A percentile compares a stretch with the other conserved stretches of the same genome.
These are phyloP conservation scores for Fraxinus quadrangulata DNA, from an alignment of 257 asterid genomes.

Conservation along the genomic window DNA sequence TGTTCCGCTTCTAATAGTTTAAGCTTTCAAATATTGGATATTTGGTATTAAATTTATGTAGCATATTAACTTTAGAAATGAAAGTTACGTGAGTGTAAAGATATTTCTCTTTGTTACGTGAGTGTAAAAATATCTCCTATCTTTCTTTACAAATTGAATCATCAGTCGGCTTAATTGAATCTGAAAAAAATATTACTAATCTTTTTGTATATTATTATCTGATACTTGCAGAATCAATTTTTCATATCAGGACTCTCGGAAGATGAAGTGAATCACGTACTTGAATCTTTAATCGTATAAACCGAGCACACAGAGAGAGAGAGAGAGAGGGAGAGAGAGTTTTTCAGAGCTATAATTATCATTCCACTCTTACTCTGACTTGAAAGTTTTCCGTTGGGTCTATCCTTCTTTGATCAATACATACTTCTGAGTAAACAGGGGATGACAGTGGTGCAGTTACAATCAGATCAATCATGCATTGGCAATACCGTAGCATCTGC, in stretches of 20 bases:
- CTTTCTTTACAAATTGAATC: no score
- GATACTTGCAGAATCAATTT: slow-evolving; percentile 78
- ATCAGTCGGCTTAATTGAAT: no score
- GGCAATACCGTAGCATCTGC: slow-evolving; percentile 92
- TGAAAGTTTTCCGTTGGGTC: slow-evolving; percentile 12
- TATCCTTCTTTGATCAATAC: slow-evolving; percentile 19
- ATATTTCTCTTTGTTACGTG: no score
- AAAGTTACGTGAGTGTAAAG: no score
- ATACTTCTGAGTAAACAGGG: slow-evolving; percentile 48
- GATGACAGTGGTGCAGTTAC: slow-evolving; percentile 91
- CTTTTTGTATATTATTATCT: slow-evolving; percentile 7
- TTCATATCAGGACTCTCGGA: slow-evolving; percentile 91
- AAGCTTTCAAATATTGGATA: no score
- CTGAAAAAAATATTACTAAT: background rate
- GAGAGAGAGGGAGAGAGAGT: slow-evolving; percentile 52
- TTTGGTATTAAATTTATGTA: no score
- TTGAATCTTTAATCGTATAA: slow-evolving; percentile 84
- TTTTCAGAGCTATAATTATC: slow-evolving; percentile 83
- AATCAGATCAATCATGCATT: slow-evolving; percentile 89
- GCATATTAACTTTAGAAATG: no score
- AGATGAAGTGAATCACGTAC: slow-evolving; percentile 82
- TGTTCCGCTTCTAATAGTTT: no score
- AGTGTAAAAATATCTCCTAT: no score
- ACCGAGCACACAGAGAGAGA: no score
- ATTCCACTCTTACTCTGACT: slow-evolving; percentile 69